Conservation (phyloP, 1,139 yeast species). For the Yamadazyma dushanensis region DNA sequence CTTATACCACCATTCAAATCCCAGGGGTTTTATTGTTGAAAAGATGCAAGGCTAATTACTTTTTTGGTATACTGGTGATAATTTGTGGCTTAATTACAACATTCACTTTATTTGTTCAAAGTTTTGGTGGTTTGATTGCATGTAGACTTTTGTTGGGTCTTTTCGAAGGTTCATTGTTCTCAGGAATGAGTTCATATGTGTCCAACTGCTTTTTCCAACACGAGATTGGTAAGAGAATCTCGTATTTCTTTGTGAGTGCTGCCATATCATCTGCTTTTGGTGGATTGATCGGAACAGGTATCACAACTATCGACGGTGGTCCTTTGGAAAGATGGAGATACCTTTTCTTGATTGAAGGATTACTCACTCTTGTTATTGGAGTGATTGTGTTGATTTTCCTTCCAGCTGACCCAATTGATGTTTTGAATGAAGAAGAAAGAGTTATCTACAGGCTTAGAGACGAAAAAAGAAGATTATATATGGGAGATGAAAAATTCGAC, state of each 20-base stretch:
- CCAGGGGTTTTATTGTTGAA: constrained; percentile 19
- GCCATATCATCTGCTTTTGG: constrained; percentile 41
- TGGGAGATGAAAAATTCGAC: constrained; percentile 27
- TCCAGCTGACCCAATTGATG: constrained; percentile 20
- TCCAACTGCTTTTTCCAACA: constrained; percentile 39
- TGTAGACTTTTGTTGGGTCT: constrained; percentile 22
- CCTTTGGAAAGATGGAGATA: constrained; percentile 26
- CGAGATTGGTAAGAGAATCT: constrained; percentile 41
- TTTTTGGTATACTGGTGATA: constrained; percentile 16
- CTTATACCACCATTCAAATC: constrained; percentile 21
- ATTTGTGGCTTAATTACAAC: constrained; percentile 21
- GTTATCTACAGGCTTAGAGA: constrained; percentile 26
- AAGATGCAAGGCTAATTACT: constrained; percentile 17
- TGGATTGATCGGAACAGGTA: constrained; percentile 42
- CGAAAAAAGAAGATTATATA: constrained; percentile 23
- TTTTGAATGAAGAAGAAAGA: constrained; percentile 20
- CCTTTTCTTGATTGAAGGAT: constrained; percentile 31
- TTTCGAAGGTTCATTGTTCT: constrained; percentile 26
- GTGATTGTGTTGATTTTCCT: constrained; percentile 24
- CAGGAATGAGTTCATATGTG: constrained; percentile 32
- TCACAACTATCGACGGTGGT: constrained; percentile 35
- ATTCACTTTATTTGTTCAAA: constrained; percentile 18
- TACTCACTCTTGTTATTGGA: constrained; percentile 28
- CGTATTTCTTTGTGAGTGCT: constrained; percentile 39
- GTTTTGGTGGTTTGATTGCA: constrained; percentile 18